Conservation (phyloP, 148 eudicot genomes). For the Chenopodium quinoa region DNA sequence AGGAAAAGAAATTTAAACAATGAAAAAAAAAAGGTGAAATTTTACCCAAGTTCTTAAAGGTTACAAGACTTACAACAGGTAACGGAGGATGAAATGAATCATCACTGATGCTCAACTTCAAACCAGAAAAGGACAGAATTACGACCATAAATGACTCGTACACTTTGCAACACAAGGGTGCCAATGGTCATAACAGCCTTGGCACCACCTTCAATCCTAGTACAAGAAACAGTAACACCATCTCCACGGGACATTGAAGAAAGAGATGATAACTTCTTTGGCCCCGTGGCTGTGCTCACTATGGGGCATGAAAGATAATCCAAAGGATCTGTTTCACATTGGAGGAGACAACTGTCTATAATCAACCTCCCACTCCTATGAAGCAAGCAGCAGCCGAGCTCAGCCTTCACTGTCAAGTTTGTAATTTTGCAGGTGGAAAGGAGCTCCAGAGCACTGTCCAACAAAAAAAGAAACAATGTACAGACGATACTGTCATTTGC, state of each 20-base stretch:
- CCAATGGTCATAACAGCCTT: constrained; percentile 88
- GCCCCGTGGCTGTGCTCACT: constrained; percentile 55
- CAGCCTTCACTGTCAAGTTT: constrained; percentile 85
- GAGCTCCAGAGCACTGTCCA: constrained; percentile 90
- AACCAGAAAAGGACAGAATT: constrained; percentile 89
- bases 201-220: constrained; percentile 92
- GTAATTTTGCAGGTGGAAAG: constrained; percentile 84
- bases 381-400: constrained; percentile 94
- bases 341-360: constrained; percentile 81
- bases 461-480: constrained; percentile 20
- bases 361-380: constrained; percentile 88
- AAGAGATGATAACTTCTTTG: constrained; percentile 42
- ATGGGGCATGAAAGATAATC: constrained; percentile 94
- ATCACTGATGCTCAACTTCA: constrained; percentile 59
- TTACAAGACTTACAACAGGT: not conserved
- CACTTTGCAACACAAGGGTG: constrained; percentile 69
- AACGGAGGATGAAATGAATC: not conserved
- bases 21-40: not conserved
- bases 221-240: constrained; percentile 69
- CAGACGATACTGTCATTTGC: constrained; percentile 10
- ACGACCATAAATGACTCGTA: constrained; percentile 79
- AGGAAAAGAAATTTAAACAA: not conserved
- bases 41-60: not conserved
- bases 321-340: constrained; percentile 81
- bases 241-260: constrained; percentile 48